A percentile compares a stretch with the other conserved stretches of the same genome.
Evolutionary conservation across 1,284 basidiomycete genomes (phyloP).

Genomic region (Tilletia indica): DNA sequence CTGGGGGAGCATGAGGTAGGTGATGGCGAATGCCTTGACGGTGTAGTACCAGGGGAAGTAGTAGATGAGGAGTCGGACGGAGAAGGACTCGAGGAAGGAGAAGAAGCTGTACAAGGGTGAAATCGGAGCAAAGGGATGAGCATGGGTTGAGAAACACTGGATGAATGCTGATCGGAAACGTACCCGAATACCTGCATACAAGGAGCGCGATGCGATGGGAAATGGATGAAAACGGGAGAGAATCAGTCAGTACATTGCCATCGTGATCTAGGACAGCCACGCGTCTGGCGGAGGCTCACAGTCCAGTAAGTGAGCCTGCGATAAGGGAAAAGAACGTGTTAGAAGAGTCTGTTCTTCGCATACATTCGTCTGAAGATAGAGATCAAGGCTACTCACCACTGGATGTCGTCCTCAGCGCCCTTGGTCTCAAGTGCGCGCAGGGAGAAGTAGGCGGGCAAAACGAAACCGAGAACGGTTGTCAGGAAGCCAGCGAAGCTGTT

Average conservation of each 20-base stretch:
- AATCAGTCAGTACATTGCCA: too few species aligned
- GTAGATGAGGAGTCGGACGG: slow-evolving; percentile 45
- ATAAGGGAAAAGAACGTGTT: background rate
- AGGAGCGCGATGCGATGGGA: background rate
- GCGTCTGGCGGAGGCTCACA: slow-evolving; percentile 17
- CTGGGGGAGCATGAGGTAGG: slow-evolving; percentile 86
- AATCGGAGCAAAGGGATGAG: slow-evolving; percentile 17
- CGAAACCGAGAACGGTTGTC: slow-evolving; percentile 54
- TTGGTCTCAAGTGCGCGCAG: slow-evolving; percentile 54
- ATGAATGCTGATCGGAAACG: background rate
- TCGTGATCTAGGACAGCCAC: too few species aligned
- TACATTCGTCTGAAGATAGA: background rate
- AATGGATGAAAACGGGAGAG: too few species aligned
- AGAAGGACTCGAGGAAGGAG: slow-evolving; percentile 54
- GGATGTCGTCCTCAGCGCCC: slow-evolving; percentile 54
- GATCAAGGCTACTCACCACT: slow-evolving; percentile 43
- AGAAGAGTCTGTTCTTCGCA: too few species aligned
- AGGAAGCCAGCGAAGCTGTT: slow-evolving; percentile 53
- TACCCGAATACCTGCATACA: slow-evolving; percentile 12
- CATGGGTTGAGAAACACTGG: background rate
- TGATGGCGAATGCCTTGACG: slow-evolving; percentile 76
- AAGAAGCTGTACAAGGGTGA: slow-evolving; percentile 46
- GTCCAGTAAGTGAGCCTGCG: slow-evolving; percentile 55
- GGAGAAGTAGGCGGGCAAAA: slow-evolving; percentile 56
- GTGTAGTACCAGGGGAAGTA: slow-evolving; percentile 84